Base-by-base conservation (phyloP, 1,284 basidiomycete species). In the Boletus subluridellus region DNA sequence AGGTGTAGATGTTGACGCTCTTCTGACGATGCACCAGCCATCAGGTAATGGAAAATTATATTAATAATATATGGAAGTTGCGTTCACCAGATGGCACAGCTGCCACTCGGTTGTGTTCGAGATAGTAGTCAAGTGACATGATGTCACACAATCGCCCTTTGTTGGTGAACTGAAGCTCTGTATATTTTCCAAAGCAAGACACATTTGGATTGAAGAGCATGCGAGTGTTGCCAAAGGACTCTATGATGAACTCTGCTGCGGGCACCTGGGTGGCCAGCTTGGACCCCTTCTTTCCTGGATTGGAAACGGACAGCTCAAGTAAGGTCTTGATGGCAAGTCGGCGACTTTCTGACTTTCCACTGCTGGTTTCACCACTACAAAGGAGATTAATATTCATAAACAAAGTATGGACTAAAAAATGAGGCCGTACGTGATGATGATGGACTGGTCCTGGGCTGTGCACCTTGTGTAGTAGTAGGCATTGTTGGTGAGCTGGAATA, bases 121-220 rank as follows among this genome's bases (percentile, higher is more conserved):
- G 84, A 77, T 96, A 98, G 78, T 98, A 99, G 69, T 98, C 94
- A 64, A 98, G 87, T 0, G 93, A 96, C 76, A 98, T 99, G 70
- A 95, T 79, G 24, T 24, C 2, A 2, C 24, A 24, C 24, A 24
- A 24, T 24, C 24, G 2, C 24, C 24, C 24, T 24, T 24, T 24
- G 24, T 24, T 2, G 2, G 24, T 24, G 24, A 24, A 24, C 24
- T 24, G 24, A 24, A 24, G 24, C 24, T 24, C 24, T 24, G 24
- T 24, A 24, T 24, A 24, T 24, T 24, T 24, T 24, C 2, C 24
- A 24, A 24, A 24, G 24, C 24, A 2, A 24, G 24, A 24, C 2
- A 24, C 1, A 24, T 24, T 24, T 24, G 24, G 24, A 24, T 24
- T 24, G 24, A 24, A 24, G 24, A 24, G 24, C 24, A 24, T 24